Evolutionary conservation across 2,329 filamentous ascomycete genomes (phyloP).

Genomic region (Colletotrichum lentis): DNA sequence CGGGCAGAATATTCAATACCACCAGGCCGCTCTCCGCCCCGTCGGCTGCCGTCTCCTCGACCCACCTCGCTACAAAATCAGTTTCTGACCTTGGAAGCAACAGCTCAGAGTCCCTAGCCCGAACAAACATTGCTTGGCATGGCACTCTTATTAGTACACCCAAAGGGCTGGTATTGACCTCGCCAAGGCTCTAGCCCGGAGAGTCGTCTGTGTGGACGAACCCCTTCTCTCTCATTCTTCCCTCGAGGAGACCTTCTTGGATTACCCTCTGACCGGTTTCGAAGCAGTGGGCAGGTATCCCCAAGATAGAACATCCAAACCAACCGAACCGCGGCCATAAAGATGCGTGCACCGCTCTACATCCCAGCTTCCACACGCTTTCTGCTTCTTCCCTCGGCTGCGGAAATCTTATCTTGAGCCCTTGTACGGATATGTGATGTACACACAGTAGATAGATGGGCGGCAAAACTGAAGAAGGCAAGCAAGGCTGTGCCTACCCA

Average conservation of each 20-base stretch:
- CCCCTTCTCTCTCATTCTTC: conserved; percentile 3
- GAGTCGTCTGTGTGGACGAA: conserved; percentile 12
- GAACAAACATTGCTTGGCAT: conserved; percentile 24
- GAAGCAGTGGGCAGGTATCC: not conserved
- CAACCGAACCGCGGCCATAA: conserved; percentile 4
- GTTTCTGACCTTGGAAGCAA: conserved; percentile 13
- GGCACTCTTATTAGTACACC: not conserved
- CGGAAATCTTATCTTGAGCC: no score
- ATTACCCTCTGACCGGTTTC: not conserved
- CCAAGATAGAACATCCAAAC: conserved; percentile 24
- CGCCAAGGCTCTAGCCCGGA: conserved; percentile 14
- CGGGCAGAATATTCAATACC: not conserved
- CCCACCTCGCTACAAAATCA: conserved; percentile 15
- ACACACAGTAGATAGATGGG: not conserved
- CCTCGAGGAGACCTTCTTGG: not conserved
- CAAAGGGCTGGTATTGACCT: conserved; percentile 4
- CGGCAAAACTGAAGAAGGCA: conserved; percentile 6
- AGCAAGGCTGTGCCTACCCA: not conserved
- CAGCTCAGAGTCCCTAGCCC: conserved; percentile 22
- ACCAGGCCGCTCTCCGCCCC: not conserved
- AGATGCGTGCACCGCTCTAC: not conserved
- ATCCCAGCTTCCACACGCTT: conserved; percentile 33
- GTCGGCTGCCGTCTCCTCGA: not conserved
- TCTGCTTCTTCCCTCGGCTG: conserved; percentile 27
- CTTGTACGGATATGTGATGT: no score